phyloP scores from a whole-genome alignment of 371 early-diverging fungal genomes.

The Mucor mucedo region DNA sequence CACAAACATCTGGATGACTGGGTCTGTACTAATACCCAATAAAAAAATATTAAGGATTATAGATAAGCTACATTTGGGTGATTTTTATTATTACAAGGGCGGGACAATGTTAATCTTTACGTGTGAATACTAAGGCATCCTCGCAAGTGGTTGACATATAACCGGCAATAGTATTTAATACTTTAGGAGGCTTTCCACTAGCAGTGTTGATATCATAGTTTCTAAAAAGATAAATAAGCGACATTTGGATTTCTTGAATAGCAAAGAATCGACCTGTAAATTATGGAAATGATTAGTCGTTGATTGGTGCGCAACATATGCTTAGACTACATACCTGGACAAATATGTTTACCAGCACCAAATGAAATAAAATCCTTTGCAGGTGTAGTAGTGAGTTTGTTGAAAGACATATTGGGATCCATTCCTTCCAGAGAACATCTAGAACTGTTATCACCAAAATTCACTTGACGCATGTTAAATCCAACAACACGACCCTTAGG shows the following conservation, averaged over 20 bases:
- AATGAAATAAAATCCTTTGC: conserved; percentile 39
- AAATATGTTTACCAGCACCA: conserved; percentile 44
- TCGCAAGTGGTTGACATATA: conserved; percentile 13
- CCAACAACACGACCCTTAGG: conserved; percentile 39
- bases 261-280: conserved; percentile 50
- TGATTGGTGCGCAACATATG: not conserved
- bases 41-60: too few relatives aligned
- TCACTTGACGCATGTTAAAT: conserved; percentile 32
- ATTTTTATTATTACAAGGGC: too few relatives aligned
- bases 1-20: too few relatives aligned
- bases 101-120: not conserved
- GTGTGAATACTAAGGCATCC: conserved; percentile 34
- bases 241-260: conserved; percentile 50
- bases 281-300: not conserved
- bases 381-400: conserved; percentile 25
- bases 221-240: conserved; percentile 30
- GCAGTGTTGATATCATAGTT: conserved; percentile 31
- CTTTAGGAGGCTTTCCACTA: conserved; percentile 26
- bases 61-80: too few relatives aligned
- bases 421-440: conserved; percentile 24
- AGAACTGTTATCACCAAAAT: conserved; percentile 28
- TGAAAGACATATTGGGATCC: conserved; percentile 34
- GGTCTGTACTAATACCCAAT: too few relatives aligned
- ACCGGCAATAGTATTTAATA: conserved; percentile 26
- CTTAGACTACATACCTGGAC: conserved; percentile 19